phyloP scores from a whole-genome alignment of 495 filamentous ascomycete genomes.

The Aspergillus taichungensis region DNA sequence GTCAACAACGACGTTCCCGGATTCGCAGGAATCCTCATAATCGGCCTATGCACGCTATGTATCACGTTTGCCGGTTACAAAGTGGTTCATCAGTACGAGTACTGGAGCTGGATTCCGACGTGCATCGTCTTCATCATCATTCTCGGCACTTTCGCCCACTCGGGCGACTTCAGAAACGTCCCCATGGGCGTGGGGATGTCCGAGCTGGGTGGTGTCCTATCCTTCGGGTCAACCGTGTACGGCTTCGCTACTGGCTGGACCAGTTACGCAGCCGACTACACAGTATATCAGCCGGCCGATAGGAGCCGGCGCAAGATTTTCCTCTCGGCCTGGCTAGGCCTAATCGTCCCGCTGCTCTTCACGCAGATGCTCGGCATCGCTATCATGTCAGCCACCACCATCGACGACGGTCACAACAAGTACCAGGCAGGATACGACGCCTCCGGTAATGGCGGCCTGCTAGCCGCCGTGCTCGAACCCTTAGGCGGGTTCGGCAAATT shows the following conservation, averaged over 20 bases:
- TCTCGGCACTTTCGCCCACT: slow-evolving; percentile 64
- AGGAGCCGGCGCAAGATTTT: slow-evolving; percentile 55
- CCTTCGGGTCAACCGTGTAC: slow-evolving; percentile 64
- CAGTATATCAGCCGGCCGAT: slow-evolving; percentile 65
- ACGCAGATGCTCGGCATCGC: slow-evolving; percentile 74
- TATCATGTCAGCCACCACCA: slow-evolving; percentile 51
- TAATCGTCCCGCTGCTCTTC: slow-evolving; percentile 66
- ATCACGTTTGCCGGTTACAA: slow-evolving; percentile 73
- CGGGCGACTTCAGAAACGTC: slow-evolving; percentile 60
- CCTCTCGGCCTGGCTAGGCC: slow-evolving; percentile 58
- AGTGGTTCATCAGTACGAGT: slow-evolving; percentile 73
- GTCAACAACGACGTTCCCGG: slow-evolving; percentile 64
- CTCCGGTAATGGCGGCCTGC: slow-evolving; percentile 61
- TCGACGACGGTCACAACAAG: slow-evolving; percentile 39
- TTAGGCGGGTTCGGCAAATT: slow-evolving; percentile 74
- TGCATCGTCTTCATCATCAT: slow-evolving; percentile 72
- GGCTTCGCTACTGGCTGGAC: slow-evolving; percentile 80
- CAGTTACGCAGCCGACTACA: slow-evolving; percentile 73
- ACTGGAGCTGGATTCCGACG: slow-evolving; percentile 70
- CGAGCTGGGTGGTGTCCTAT: slow-evolving; percentile 58
- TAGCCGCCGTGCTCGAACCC: slow-evolving; percentile 56
- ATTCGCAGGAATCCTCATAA: slow-evolving; percentile 69
- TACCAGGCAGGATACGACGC: slow-evolving; percentile 52
- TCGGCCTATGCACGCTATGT: slow-evolving; percentile 60
- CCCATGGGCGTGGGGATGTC: slow-evolving; percentile 52